These are phyloP conservation scores for Cadophora sp. DNA, from an alignment of 2,329 filamentous ascomycete species.

Conservation along the genomic window DNA sequence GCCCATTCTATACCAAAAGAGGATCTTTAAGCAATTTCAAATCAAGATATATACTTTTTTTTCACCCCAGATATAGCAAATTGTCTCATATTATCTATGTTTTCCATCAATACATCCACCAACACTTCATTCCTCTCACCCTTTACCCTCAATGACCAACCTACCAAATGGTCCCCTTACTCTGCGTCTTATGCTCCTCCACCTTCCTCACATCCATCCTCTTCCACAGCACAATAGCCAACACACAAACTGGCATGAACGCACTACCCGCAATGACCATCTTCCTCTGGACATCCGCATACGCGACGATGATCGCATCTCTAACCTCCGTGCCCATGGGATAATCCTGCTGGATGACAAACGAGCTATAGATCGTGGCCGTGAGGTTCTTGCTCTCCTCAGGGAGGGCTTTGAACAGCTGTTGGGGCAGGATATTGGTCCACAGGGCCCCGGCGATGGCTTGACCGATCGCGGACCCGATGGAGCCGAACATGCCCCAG, in stretches of 20 bases:
- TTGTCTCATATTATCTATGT: too few species aligned
- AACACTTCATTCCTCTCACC: neutral
- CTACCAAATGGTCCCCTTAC: conserved; percentile 12
- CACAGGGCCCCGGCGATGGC: conserved; percentile 70
- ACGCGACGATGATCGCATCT: conserved; percentile 64
- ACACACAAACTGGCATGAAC: conserved; percentile 12
- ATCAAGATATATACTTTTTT: too few species aligned
- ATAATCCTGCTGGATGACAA: conserved; percentile 61
- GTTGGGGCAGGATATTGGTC: conserved; percentile 58
- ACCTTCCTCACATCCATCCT: conserved; percentile 15
- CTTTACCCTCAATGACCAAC: neutral
- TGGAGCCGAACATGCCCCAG: conserved; percentile 63
- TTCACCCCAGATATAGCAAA: too few species aligned
- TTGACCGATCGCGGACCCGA: conserved; percentile 65
- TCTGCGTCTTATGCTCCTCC: conserved; percentile 11
- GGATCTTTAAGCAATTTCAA: too few species aligned
- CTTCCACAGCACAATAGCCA: conserved; percentile 13
- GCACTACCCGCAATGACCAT: conserved; percentile 46
- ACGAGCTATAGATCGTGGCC: conserved; percentile 55
- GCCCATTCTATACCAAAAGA: too few species aligned
- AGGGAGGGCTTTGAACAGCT: conserved; percentile 51
- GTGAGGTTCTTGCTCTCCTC: conserved; percentile 36
- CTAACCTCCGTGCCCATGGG: conserved; percentile 55
- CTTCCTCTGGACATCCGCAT: conserved; percentile 58
- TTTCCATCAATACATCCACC: too few species aligned